A percentile compares a stretch with the other conserved stretches of the same genome.
phyloP scores from a whole-genome alignment of 2,329 filamentous ascomycete genomes.

The Fusarium avenaceum region DNA sequence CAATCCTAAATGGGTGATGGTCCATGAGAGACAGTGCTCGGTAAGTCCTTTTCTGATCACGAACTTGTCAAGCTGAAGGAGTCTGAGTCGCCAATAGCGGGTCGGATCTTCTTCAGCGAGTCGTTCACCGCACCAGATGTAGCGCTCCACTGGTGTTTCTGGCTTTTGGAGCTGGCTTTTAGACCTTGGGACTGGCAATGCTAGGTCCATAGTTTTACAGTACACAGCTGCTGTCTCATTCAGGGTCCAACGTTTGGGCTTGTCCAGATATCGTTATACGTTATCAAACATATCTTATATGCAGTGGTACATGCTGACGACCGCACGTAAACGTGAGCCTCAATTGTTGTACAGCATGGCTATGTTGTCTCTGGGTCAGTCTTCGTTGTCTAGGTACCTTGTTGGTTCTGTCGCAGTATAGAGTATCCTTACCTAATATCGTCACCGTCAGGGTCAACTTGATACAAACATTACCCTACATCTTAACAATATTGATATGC shows the following conservation, averaged over 20 bases:
- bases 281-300: slow-evolving; percentile 4
- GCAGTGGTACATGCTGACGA: slow-evolving; percentile 24
- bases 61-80: slow-evolving; percentile 28
- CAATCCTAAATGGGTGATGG: slow-evolving; percentile 33
- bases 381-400: slow-evolving; percentile 7
- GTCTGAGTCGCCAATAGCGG: slow-evolving; percentile 34
- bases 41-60: slow-evolving; percentile 31
- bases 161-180: not conserved
- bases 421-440: slow-evolving; percentile 19
- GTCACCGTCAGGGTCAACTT: slow-evolving; percentile 17
- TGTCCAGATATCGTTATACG: slow-evolving; percentile 36
- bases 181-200: not conserved
- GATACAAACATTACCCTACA: slow-evolving; percentile 22
- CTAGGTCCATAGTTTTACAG: not conserved
- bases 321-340: slow-evolving; percentile 26
- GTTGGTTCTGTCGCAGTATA: not conserved
- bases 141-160: slow-evolving; percentile 19
- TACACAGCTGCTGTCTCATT: not conserved
- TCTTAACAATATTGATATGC: slow-evolving; percentile 16
- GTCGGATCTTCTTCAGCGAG: slow-evolving; percentile 20
- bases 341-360: not conserved
- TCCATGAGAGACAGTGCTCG: slow-evolving; percentile 22
- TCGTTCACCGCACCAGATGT: slow-evolving; percentile 32
- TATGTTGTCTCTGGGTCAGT: slow-evolving; percentile 9
- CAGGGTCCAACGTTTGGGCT: slow-evolving; percentile 15